Evolutionary conservation across 305 asterid species (phyloP), one percentile per base, ranked within the genome.

Genomic region (Fraxinus platypoda): DNA sequence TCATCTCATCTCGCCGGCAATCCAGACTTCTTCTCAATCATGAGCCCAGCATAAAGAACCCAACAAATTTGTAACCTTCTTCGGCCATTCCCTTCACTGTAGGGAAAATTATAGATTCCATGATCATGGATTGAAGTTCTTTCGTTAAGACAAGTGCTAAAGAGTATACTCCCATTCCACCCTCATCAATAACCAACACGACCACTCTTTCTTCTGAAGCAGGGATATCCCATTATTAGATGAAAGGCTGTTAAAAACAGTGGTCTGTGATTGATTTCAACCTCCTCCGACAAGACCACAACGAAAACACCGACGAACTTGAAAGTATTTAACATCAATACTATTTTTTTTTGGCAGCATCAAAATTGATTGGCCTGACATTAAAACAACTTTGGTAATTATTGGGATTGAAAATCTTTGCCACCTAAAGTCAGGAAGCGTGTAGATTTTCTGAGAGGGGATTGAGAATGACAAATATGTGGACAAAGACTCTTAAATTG

Each of bases 161-260:
- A 80, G 98, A 96, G 86, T 94, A 96, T n/a, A 98, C 98, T 73
- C 98, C 99, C 99, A 93, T 96, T 79, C 99, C 99, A 81, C 99
- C 99, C 99, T 83, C 98, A 84, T 98, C 99, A 84, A 96, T 93
- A 64, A 96, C 98, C 90, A 96, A 87, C 83, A 92, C 99, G 30
- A 84, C 84, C 81, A 88, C 95, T 86, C 94, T 92, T 81, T 94
- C 94, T 35, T 83, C 99, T 93, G 87, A 77, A 83, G 78, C 59
- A 83, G 88, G 41, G 54, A 77, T 23, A 77, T 23, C 77, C 78
- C 90, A 31, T 80, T 84, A 41, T 1, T 76, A 23, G 88, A 78
- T 72, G 85, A 81, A 66, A 80, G 26, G 77, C 86, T 38, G 52
- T 38, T 84, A 28, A 75, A 17, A 75, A 81, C 77, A 6, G 86